A percentile compares a stretch with the other conserved stretches of the same genome.
These are phyloP conservation scores for Diplodia intermedia DNA, from an alignment of 2,329 filamentous ascomycete species.

Conservation along the genomic window DNA sequence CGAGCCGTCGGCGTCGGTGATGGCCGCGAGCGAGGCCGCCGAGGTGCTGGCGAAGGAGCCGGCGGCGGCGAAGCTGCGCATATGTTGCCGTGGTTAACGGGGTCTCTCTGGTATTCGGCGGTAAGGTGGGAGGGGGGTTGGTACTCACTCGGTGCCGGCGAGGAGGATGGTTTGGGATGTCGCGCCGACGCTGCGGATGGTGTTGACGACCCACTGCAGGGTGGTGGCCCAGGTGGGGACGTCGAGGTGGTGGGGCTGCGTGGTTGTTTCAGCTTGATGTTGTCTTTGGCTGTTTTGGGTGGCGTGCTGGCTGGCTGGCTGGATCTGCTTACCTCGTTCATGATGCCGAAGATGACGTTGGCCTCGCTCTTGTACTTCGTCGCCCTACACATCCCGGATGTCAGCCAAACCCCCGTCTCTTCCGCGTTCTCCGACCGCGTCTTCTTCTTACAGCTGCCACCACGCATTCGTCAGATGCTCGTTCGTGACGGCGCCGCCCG, in stretches of 20 bases:
- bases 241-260: constrained; percentile 19
- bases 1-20: constrained; percentile 2
- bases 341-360: constrained; percentile 29
- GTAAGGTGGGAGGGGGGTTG: too few species aligned
- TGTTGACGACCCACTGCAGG: constrained; percentile 29
- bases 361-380: constrained; percentile 21
- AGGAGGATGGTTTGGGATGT: constrained; percentile 24
- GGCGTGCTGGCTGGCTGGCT: too few species aligned
- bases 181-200: constrained; percentile 27
- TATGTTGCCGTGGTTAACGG: too few species aligned
- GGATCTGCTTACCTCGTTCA: constrained; percentile 14
- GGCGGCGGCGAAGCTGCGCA: not conserved
- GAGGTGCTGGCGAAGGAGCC: not conserved
- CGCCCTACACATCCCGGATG: not conserved
- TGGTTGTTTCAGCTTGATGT: too few species aligned
- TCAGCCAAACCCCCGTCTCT: too few species aligned
- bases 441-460: constrained; percentile 11
- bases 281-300: too few species aligned
- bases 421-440: too few species aligned
- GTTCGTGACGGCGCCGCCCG: constrained; percentile 3
- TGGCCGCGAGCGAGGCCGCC: not conserved
- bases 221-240: constrained; percentile 25
- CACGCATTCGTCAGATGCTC: constrained; percentile 24
- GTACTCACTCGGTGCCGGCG: constrained; percentile 4
- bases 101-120: not conserved